Evolutionary conservation across 2,329 filamentous ascomycete genomes (phyloP), one percentile per base, ranked within the genome.

Genomic region (Alternaria atra): DNA sequence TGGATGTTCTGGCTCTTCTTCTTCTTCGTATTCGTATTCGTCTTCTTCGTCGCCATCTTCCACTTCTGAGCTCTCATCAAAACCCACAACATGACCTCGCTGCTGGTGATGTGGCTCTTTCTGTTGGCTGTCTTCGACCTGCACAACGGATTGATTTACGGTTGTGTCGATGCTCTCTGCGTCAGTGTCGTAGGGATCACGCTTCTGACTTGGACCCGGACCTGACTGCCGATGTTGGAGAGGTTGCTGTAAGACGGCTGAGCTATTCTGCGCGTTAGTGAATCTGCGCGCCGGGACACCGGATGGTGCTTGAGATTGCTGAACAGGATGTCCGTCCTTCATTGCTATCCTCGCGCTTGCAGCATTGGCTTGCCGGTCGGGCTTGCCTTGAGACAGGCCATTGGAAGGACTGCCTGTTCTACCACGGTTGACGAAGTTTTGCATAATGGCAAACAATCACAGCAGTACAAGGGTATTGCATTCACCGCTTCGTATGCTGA

Each of bases 141-240:
- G 63, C 5, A 73, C 30, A 10, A 66, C 42, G 29, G 73, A 75
- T 5, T 52, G 61, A 25, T 73, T 65, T 1, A 72, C 63, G 25
- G 76, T 79, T 5, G 73, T 77, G 46, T 78, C 78, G 29, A 79
- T 66, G 52, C 74, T 77, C 40, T 73, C 77, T 27, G 72, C 73
- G 60, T 81, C 78, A 59, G 79, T 81, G 50, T 75, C 79, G 48
- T 74, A 80, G 0, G 42, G 51, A 61, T 75, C 71, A 58, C 59
- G 60, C 51, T 65, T 68, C 20, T 60, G 37, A 29, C 47, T 43
- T n/a, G 48, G 60, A 52, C 53, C 60, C 58, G 67, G 66, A 40
- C 58, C 63, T 46, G 61, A 53, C 0, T 58, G 63, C 53, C 60
- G 64, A 32, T 54, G 64, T 32, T 63, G 67, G 8, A 52, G 56